phyloP scores from a whole-genome alignment of 306 rosid species.

The Trifolium pratense region DNA sequence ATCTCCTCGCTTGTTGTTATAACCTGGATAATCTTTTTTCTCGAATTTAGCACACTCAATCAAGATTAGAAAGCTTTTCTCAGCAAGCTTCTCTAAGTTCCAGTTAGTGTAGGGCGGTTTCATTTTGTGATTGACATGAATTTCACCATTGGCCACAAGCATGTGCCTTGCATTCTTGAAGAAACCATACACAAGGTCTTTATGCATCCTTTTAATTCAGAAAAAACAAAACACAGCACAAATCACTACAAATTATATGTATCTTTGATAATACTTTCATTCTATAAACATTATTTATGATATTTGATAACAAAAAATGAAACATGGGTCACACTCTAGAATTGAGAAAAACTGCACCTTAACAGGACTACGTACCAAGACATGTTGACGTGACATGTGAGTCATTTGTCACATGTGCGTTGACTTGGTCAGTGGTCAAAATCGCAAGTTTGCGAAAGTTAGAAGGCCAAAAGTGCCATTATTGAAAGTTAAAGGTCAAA shows the following conservation, averaged over 20 bases:
- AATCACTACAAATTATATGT: background rate
- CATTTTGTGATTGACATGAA: slow-evolving; percentile 64
- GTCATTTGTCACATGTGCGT: too few relatives aligned
- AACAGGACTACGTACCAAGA: too few relatives aligned
- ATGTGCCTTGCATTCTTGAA: slow-evolving; percentile 51
- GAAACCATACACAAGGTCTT: slow-evolving; percentile 53
- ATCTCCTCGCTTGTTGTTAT: slow-evolving; percentile 61
- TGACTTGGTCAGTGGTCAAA: too few relatives aligned
- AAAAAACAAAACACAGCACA: background rate
- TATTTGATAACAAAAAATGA: too few relatives aligned
- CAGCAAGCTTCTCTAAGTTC: slow-evolving; percentile 49
- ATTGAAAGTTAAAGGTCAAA: too few relatives aligned
- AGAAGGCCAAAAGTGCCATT: too few relatives aligned
- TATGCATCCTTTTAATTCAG: slow-evolving; percentile 56
- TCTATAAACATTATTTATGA: too few relatives aligned
- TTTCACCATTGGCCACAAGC: slow-evolving; percentile 58
- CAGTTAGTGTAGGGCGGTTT: slow-evolving; percentile 47
- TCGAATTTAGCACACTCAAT: slow-evolving; percentile 46
- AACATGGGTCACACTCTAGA: too few relatives aligned
- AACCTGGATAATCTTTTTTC: slow-evolving; percentile 54
- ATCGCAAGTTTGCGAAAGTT: too few relatives aligned
- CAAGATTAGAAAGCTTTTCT: slow-evolving; percentile 31
- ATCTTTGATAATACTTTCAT: too few relatives aligned
- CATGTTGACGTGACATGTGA: too few relatives aligned
- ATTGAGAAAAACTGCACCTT: too few relatives aligned